Evolutionary conservation across 1,284 basidiomycete genomes (phyloP), one percentile per base, ranked within the genome.

Genomic region (Phlebopus sp.): DNA sequence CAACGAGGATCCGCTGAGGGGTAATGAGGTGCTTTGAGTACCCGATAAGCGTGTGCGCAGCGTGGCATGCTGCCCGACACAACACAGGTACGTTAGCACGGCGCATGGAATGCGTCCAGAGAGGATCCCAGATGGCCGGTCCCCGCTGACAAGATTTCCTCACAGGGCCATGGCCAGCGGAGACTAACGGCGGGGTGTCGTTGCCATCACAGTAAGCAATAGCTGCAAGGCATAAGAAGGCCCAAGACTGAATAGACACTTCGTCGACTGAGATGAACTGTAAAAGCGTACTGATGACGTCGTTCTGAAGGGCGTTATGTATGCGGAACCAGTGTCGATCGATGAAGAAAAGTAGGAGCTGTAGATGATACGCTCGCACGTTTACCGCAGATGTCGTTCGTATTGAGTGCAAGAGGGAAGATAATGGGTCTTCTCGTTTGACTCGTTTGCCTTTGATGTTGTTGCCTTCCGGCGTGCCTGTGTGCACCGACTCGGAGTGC

Each of bases 21-120:
- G 81, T 74, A 27, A 95, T 69, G 18, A 74, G 65, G 15, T 64
- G 60, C 17, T 65, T 65, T 42, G 68, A 63, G 49, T 64, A 61
- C 32, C 75, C 52, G 11, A 87, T 69, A 19, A 89, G 69, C 4
- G 71, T 66, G 50, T 80, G 71, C 0, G 86, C 85, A n/a, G 82
- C 68, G 58, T 95, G 90, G 48, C 86, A 89, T 3, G 94, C 93
- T 1, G 86, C 78, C 42, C 94, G 83, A 57, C 82, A 91, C 1
- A 88, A 76, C 5, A 73, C 62, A 11, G 85, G 77, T 2, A 81
- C 74, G 27, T 81, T 81, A 15, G 82, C 73, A 37, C 89, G 84
- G 25, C 92, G 84, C 52, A 90, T 79, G 5, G 89, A 84, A 60
- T 90, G 82, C 2, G 81, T 78, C 93, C 92, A 97, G 18, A 92